Evolutionary conservation across 805 yeast species (phyloP).

Genomic region (Yarrowia phangngaensis): DNA sequence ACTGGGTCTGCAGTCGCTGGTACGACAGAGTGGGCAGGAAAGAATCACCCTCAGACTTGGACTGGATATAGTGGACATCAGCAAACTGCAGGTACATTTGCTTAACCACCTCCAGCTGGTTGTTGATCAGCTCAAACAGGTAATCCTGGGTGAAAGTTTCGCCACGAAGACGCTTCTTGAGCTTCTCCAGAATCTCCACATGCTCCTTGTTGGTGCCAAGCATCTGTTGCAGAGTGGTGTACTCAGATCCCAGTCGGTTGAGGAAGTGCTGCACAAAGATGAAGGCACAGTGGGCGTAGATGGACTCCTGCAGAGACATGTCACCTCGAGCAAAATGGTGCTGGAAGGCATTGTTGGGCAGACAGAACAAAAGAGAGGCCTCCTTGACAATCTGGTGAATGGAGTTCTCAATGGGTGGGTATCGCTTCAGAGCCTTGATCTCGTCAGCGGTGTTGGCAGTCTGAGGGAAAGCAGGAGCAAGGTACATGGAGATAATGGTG

Average conservation of each 20-base stretch:
- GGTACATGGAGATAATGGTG: conserved; percentile 81
- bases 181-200: conserved; percentile 69
- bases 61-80: conserved; percentile 76
- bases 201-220: conserved; percentile 62
- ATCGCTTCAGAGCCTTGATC: conserved; percentile 34
- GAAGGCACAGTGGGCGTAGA: conserved; percentile 90
- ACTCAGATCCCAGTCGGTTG: conserved; percentile 90
- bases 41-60: conserved; percentile 39
- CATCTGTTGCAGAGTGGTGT: conserved; percentile 60
- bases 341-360: conserved; percentile 82
- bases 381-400: conserved; percentile 89
- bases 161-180: conserved; percentile 84
- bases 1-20: conserved; percentile 75
- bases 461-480: conserved; percentile 56
- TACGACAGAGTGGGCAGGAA: conserved; percentile 65
- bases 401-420: conserved; percentile 62
- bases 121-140: conserved; percentile 70
- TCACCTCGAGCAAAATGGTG: conserved; percentile 66
- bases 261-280: conserved; percentile 91
- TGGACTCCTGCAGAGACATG: conserved; percentile 88
- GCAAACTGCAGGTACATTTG: conserved; percentile 89
- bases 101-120: conserved; percentile 67
- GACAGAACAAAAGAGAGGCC: conserved; percentile 84
- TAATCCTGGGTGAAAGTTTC: conserved; percentile 88
- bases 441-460: conserved; percentile 38